A percentile compares a stretch with the other conserved stretches of the same genome.
These are phyloP conservation scores for Leersia perrieri DNA, from an alignment of 176 grass and related monocot genomes.

Conservation along the genomic window DNA sequence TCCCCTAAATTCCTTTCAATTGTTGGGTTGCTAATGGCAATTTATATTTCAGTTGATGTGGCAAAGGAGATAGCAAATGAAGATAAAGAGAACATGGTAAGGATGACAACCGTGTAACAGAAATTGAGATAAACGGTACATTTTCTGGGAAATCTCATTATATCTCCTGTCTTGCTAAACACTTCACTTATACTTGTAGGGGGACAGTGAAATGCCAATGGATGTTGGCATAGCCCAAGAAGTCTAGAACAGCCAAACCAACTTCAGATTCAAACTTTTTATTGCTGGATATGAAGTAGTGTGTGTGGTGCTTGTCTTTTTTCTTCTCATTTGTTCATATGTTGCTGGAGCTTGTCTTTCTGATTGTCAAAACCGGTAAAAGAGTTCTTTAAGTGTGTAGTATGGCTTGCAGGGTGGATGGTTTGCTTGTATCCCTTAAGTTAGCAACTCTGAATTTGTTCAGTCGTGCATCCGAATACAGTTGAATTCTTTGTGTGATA, in stretches of 20 bases:
- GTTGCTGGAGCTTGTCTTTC: constrained; percentile 10
- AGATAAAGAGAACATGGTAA: constrained; percentile 96
- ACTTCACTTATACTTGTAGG: constrained; percentile 39
- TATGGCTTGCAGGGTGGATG: constrained; percentile 27
- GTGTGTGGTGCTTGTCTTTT: constrained; percentile 32
- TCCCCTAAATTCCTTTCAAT: background rate
- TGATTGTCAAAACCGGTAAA: background rate
- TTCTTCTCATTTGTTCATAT: constrained; percentile 29
- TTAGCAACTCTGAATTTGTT: constrained; percentile 9
- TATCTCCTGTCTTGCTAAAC: background rate
- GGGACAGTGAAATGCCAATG: constrained; percentile 25
- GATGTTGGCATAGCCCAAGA: constrained; percentile 40
- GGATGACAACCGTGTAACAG: background rate
- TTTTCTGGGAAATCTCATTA: background rate
- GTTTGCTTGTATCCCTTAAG: constrained; percentile 20
- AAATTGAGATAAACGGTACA: background rate
- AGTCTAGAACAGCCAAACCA: constrained; percentile 23
- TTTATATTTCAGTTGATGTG: constrained; percentile 31
- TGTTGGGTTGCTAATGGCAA: background rate
- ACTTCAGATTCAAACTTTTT: constrained; percentile 75
- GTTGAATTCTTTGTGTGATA: background rate
- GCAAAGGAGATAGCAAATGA: constrained; percentile 45
- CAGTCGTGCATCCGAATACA: constrained; percentile 24
- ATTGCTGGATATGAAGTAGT: constrained; percentile 68
- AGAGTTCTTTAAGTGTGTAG: constrained; percentile 5